Conservation (phyloP, 2,329 filamentous ascomycete genomes). For the Fusarium bactridioides region DNA sequence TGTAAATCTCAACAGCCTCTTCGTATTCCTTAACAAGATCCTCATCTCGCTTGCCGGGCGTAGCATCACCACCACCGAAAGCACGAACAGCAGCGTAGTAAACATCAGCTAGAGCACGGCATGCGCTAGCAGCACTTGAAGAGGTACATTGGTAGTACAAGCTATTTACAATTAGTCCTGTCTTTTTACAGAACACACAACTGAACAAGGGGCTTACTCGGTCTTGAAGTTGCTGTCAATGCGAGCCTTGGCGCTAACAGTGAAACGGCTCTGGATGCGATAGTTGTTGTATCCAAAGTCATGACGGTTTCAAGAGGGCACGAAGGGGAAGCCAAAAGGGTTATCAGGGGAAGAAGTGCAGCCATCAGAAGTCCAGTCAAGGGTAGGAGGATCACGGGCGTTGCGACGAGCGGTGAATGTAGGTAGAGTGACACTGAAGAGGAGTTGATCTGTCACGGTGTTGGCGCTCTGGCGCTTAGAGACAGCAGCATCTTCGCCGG, state of each 20-base stretch:
- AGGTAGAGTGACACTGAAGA: constrained; percentile 54
- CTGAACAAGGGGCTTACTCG: constrained; percentile 42
- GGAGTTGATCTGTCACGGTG: constrained; percentile 54
- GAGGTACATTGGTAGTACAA: constrained; percentile 49
- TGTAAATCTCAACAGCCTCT: constrained; percentile 46
- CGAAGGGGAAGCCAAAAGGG: constrained; percentile 54
- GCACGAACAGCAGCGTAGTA: constrained; percentile 51
- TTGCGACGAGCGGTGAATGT: constrained; percentile 53
- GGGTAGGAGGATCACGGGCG: constrained; percentile 47
- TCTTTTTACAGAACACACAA: no score
- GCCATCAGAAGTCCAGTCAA: constrained; percentile 54
- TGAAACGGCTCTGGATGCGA: constrained; percentile 58
- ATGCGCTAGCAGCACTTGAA: constrained; percentile 33
- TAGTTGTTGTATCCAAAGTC: constrained; percentile 67
- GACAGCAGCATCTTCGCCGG: constrained; percentile 4
- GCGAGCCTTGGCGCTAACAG: constrained; percentile 47
- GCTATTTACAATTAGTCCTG: constrained; percentile 20
- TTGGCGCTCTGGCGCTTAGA: constrained; percentile 35
- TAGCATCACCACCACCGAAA: constrained; percentile 48
- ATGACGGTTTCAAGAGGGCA: constrained; percentile 59
- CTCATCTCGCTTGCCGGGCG: constrained; percentile 39
- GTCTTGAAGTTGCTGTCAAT: constrained; percentile 61
- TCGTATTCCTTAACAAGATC: constrained; percentile 45
- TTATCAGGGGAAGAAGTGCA: constrained; percentile 55
- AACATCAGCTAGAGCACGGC: constrained; percentile 49